phyloP scores from a whole-genome alignment of 139 green algal genomes.

The Protoeuglena noctilucae region DNA sequence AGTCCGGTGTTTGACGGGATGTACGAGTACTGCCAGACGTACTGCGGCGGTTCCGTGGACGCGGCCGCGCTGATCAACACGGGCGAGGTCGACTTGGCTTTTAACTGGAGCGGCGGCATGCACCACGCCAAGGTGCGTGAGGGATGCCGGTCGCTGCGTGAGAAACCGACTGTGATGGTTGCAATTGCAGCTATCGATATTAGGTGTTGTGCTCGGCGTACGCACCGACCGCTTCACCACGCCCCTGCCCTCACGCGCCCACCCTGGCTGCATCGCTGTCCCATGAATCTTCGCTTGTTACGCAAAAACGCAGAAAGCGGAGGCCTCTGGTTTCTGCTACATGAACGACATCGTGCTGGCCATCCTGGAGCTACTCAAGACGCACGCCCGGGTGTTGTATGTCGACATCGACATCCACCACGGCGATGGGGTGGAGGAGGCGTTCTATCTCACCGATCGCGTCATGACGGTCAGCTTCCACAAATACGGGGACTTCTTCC shows the following conservation, averaged over 20 bases:
- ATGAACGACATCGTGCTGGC: slow-evolving; percentile 97
- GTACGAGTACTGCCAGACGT: slow-evolving; percentile 83
- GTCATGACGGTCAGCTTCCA: slow-evolving; percentile 93
- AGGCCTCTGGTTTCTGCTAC: slow-evolving; percentile 85
- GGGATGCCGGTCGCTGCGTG: too few species aligned
- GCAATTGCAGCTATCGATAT: too few species aligned
- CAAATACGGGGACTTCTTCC: slow-evolving; percentile 98
- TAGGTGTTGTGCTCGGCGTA: too few species aligned
- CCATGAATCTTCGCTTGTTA: too few species aligned
- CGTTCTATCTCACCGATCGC: slow-evolving; percentile 93
- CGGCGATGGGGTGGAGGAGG: slow-evolving; percentile 96
- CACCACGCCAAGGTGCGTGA: slow-evolving; percentile 88
- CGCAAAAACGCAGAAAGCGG: too few species aligned
- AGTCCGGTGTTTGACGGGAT: slow-evolving; percentile 91
- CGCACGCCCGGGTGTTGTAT: slow-evolving; percentile 52
- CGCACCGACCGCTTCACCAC: too few species aligned
- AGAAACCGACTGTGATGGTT: too few species aligned
- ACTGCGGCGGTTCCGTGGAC: slow-evolving; percentile 80
- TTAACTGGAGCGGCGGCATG: slow-evolving; percentile 94
- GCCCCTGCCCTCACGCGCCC: too few species aligned
- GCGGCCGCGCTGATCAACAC: slow-evolving; percentile 81
- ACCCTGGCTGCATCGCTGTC: too few species aligned
- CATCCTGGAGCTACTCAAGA: slow-evolving; percentile 91
- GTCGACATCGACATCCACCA: slow-evolving; percentile 97
- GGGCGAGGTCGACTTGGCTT: slow-evolving; percentile 55